Percentiles rank a stretch among this genome's conserved stretches.
Conservation (phyloP, 2,329 filamentous ascomycete genomes). For the Talaromyces sp. region DNA sequence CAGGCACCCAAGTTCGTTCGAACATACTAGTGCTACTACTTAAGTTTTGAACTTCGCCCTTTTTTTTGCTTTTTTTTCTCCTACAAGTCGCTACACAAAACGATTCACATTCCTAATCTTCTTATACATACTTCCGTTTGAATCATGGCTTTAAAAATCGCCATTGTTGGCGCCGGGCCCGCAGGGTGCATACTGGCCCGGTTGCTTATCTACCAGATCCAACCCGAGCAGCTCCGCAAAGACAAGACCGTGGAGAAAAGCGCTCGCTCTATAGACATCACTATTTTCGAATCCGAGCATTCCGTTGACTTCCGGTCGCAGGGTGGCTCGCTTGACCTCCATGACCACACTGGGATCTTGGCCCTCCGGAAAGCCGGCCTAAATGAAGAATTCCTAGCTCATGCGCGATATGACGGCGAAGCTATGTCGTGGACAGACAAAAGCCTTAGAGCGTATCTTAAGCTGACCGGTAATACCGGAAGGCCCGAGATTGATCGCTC, state of each 20-base stretch:
- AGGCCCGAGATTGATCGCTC: conserved; percentile 26
- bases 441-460: conserved; percentile 11
- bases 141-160: conserved; percentile 12
- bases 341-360: conserved; percentile 19
- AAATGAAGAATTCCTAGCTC: conserved; percentile 20
- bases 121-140: neutral
- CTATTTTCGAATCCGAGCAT: conserved; percentile 28
- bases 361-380: conserved; percentile 21
- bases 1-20: neutral
- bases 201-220: conserved; percentile 5
- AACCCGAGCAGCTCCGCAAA: neutral
- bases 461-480: conserved; percentile 1
- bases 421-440: conserved; percentile 17
- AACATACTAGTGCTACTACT: neutral
- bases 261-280: conserved; percentile 11
- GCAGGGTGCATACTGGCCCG: conserved; percentile 12
- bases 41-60: neutral
- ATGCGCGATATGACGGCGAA: conserved; percentile 19
- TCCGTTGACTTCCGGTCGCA: conserved; percentile 18
- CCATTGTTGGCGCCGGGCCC: conserved; percentile 20
- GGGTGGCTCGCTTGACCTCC: conserved; percentile 25
- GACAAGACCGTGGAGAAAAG: neutral
- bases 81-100: neutral
- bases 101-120: neutral
- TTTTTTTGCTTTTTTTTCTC: neutral